phyloP scores from a whole-genome alignment of 1,139 yeast genomes.

The Debaryomyces coudertii region DNA sequence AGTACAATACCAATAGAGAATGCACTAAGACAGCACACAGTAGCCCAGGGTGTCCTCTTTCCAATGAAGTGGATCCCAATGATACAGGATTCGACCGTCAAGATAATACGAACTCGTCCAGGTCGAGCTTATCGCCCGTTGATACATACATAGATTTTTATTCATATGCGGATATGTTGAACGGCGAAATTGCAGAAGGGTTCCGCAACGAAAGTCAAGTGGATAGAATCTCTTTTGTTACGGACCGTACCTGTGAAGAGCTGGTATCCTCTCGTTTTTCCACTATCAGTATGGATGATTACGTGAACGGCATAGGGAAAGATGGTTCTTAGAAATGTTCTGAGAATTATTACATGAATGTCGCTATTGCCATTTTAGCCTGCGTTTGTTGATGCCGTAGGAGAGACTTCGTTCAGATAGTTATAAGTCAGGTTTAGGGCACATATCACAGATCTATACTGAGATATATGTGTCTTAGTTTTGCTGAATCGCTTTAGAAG shows the following conservation, averaged over 20 bases:
- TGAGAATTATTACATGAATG: too few species aligned
- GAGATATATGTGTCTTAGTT: too few species aligned
- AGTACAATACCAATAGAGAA: neutral
- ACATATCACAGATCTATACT: too few species aligned
- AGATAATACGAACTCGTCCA: neutral
- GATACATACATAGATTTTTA: conserved; percentile 27
- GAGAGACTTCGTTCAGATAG: too few species aligned
- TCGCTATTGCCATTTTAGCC: too few species aligned
- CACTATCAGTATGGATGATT: conserved; percentile 26
- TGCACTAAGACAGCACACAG: neutral
- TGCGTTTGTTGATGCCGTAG: too few species aligned
- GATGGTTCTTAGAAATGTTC: neutral
- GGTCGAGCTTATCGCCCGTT: neutral
- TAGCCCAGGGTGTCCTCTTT: neutral
- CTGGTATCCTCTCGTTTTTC: conserved; percentile 12
- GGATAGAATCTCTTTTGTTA: neutral
- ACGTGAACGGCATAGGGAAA: conserved; percentile 10
- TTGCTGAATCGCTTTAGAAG: too few species aligned
- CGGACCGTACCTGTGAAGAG: neutral
- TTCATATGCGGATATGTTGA: conserved; percentile 33
- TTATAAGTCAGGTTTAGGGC: too few species aligned
- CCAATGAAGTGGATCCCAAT: neutral
- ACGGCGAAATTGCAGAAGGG: conserved; percentile 18
- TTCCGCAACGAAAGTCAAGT: neutral
- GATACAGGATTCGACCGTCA: neutral